Base-by-base conservation (phyloP, 805 yeast genomes). In the Kregervanrija pseudodelftensis region DNA sequence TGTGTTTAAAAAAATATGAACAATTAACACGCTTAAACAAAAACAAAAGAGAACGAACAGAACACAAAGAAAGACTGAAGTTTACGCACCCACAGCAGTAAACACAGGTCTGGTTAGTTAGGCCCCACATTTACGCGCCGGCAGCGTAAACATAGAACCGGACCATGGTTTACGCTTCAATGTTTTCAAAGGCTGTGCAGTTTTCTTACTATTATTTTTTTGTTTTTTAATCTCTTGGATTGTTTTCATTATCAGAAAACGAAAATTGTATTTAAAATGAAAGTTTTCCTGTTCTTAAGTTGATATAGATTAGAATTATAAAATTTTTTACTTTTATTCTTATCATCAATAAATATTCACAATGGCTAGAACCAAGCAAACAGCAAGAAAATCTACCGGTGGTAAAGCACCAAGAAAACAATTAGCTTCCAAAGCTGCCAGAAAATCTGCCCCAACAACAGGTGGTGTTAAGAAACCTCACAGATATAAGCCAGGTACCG, bases 401-500 rank as follows among this genome's bases (percentile, higher is more conserved):
- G 95, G 95, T 80, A 85, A 85, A 71, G 95, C 95, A 42, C 95
- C 95, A 80, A 85, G 95, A 85, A 85, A 85, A 72, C 95, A 85
- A 70, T 74, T 85, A 62, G 95, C 95, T 53, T 85, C 95, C 49
- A 85, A 85, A 75, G 95, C 93, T 60, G 95, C 95, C 54, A 85
- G 95, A 84, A 85, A 85, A 66, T 85, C 93, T 36, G 95, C 95
- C 42, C 95, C 95, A 80, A 76, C 87, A 44, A 77, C 89, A 51
- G 93, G 93, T 67, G 95, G 95, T 82, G 93, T 85, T 61, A 85
- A 85, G 81, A 85, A 85, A 71, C 93, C 93, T 53, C 95, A 85
- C 81, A 85, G 95, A 84, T 87, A 86, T 77, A 85, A 85, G 85
- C 95, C 95, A 73, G 95, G 95, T 81, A 86, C 93, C 64, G 93